A percentile compares a stretch with the other conserved stretches of the same genome.
Evolutionary conservation across 768 basidiomycete species (phyloP).

Genomic region (Leccinum ochraceum): DNA sequence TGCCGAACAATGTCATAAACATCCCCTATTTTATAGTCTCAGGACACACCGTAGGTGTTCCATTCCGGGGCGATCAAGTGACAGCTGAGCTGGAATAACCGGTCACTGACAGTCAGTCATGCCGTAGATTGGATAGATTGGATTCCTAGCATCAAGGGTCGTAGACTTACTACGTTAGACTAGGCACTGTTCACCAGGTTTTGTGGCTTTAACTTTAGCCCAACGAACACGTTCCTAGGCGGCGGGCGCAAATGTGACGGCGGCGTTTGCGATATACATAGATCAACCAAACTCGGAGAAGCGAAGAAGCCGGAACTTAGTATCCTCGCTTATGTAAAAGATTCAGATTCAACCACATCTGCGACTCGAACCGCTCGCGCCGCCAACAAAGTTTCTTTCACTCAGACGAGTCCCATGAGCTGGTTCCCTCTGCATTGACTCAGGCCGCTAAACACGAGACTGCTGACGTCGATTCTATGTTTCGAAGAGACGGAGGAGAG

Average conservation of each 20-base stretch:
- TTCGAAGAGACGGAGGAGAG: constrained; percentile 14
- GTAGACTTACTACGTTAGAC: background rate
- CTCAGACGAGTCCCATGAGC: constrained; percentile 65
- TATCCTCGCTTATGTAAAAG: too few species aligned
- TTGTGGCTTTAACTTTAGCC: too few species aligned
- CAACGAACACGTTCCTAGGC: too few species aligned
- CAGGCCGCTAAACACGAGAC: constrained; percentile 30
- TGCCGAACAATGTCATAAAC: constrained; percentile 12
- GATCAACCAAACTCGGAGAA: too few species aligned
- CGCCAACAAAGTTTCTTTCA: constrained; percentile 79
- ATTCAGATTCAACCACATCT: too few species aligned
- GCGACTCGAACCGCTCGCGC: constrained; percentile 45
- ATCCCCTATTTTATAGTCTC: constrained; percentile 17
- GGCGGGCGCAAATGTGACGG: too few species aligned
- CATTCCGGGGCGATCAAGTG: constrained; percentile 20
- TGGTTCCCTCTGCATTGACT: constrained; percentile 53
- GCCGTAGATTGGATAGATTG: background rate
- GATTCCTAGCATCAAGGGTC: background rate
- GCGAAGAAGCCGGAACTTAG: too few species aligned
- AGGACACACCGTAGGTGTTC: constrained; percentile 18
- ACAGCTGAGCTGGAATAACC: constrained; percentile 17
- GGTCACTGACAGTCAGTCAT: background rate
- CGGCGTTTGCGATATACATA: too few species aligned
- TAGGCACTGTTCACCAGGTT: background rate
- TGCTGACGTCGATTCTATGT: constrained; percentile 35